Percentiles rank a stretch among this genome's conserved stretches.
Evolutionary conservation across 306 rosid genomes (phyloP).

Genomic region (Bauhinia variegata): DNA sequence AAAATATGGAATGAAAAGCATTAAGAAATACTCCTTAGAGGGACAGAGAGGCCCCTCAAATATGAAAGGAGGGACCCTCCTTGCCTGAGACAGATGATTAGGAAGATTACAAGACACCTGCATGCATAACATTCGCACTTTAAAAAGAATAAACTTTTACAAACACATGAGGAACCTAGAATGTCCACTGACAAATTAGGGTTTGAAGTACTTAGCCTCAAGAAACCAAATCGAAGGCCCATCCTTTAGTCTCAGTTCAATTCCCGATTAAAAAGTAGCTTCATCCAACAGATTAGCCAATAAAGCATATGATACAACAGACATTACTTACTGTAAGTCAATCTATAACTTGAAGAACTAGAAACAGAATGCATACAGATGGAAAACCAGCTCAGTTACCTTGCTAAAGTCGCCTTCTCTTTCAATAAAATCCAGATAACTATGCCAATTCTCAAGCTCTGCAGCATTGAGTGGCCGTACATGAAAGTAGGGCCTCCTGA

Average conservation of each 20-base stretch:
- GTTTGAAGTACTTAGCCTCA: slow-evolving; percentile 99
- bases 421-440: slow-evolving; percentile 87
- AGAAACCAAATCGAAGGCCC: slow-evolving; percentile 97
- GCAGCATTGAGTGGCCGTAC: slow-evolving; percentile 89
- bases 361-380: slow-evolving; percentile 40
- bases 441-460: slow-evolving; percentile 99
- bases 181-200: slow-evolving; percentile 85
- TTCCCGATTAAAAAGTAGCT: slow-evolving; percentile 92
- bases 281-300: slow-evolving; percentile 97
- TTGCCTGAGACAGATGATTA: slow-evolving; percentile 93
- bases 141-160: slow-evolving; percentile 69
- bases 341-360: slow-evolving; percentile 49
- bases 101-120: slow-evolving; percentile 97
- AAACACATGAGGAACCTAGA: slow-evolving; percentile 90
- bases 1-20: slow-evolving; percentile 63
- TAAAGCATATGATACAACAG: slow-evolving; percentile 81
- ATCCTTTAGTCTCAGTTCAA: slow-evolving; percentile 99
- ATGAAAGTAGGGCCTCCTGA: slow-evolving; percentile 98
- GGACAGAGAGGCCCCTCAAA: slow-evolving; percentile 99
- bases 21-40: slow-evolving; percentile 91
- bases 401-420: slow-evolving; percentile 93
- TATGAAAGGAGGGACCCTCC: slow-evolving; percentile 99
- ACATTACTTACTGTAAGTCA: slow-evolving; percentile 84
- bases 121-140: slow-evolving; percentile 99
- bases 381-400: slow-evolving; percentile 67